These are phyloP conservation scores for Apiotrichum sp. DNA, from an alignment of 1,284 basidiomycete genomes.

Conservation along the genomic window DNA sequence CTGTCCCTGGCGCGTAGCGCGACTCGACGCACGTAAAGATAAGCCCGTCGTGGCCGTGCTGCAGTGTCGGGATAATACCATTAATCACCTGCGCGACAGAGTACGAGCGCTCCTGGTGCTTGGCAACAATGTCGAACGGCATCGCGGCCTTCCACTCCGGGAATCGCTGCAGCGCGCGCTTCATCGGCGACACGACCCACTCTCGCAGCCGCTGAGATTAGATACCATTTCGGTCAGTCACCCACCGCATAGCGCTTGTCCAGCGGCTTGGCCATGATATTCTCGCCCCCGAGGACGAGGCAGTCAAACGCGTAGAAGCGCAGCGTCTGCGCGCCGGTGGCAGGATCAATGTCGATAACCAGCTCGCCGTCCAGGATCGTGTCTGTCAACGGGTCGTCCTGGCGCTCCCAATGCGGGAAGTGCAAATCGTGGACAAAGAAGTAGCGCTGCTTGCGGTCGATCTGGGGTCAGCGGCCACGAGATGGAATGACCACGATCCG, in stretches of 20 bases:
- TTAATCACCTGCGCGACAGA: constrained; percentile 77
- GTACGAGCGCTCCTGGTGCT: constrained; percentile 85
- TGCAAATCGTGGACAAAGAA: constrained; percentile 66
- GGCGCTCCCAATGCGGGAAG: constrained; percentile 80
- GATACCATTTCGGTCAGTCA: constrained; percentile 15
- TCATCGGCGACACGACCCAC: constrained; percentile 77
- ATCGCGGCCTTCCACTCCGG: constrained; percentile 57
- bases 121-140: constrained; percentile 87
- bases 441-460: constrained; percentile 91
- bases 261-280: constrained; percentile 75
- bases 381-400: constrained; percentile 60
- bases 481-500: no score
- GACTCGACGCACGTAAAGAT: constrained; percentile 91
- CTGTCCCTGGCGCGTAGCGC: constrained; percentile 82
- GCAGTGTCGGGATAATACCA: constrained; percentile 75
- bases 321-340: constrained; percentile 66
- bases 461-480: constrained; percentile 51
- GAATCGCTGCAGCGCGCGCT: constrained; percentile 60
- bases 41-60: constrained; percentile 92
- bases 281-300: constrained; percentile 76
- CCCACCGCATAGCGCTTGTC: constrained; percentile 85
- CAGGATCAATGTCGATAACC: constrained; percentile 73
- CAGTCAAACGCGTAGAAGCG: constrained; percentile 90
- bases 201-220: constrained; percentile 63
- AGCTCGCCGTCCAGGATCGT: constrained; percentile 92